Conservation (phyloP, 768 basidiomycete species). For the Trametes maxima region DNA sequence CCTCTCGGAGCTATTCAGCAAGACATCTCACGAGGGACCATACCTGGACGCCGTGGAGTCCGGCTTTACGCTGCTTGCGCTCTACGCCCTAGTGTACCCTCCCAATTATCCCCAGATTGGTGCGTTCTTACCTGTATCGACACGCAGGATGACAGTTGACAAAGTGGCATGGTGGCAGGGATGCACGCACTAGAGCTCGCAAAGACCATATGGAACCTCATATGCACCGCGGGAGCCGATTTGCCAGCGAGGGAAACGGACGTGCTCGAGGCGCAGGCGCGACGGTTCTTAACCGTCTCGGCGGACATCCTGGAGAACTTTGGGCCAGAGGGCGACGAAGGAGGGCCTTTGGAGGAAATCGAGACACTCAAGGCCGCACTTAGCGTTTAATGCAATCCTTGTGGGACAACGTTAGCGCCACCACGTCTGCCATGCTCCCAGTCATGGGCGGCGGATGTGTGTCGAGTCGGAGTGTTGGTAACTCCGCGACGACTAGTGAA, state of each 20-base stretch:
- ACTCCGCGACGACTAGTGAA: too few relatives aligned
- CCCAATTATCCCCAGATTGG: constrained; percentile 82
- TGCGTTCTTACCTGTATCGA: constrained; percentile 34
- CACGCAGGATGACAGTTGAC: neutral
- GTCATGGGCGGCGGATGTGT: too few relatives aligned
- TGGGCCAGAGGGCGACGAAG: constrained; percentile 64
- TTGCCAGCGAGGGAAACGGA: constrained; percentile 10
- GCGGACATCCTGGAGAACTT: constrained; percentile 46
- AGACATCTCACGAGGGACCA: constrained; percentile 66
- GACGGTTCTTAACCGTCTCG: constrained; percentile 44
- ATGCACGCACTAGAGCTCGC: constrained; percentile 76
- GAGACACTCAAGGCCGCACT: constrained; percentile 46
- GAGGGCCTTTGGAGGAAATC: constrained; percentile 61
- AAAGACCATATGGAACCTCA: constrained; percentile 76
- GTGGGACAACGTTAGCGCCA: neutral
- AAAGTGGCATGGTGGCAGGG: constrained; percentile 44
- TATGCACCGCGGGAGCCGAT: constrained; percentile 33
- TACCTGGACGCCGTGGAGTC: constrained; percentile 52
- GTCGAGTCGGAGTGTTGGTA: too few relatives aligned
- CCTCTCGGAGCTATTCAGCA: constrained; percentile 66
- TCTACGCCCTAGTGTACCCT: constrained; percentile 75
- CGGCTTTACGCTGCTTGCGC: constrained; percentile 61
- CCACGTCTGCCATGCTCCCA: too few relatives aligned
- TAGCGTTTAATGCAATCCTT: neutral
- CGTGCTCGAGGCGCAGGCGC: constrained; percentile 25